Conservation (phyloP, 1,139 yeast genomes). For the Saccharomyces uvarum region DNA sequence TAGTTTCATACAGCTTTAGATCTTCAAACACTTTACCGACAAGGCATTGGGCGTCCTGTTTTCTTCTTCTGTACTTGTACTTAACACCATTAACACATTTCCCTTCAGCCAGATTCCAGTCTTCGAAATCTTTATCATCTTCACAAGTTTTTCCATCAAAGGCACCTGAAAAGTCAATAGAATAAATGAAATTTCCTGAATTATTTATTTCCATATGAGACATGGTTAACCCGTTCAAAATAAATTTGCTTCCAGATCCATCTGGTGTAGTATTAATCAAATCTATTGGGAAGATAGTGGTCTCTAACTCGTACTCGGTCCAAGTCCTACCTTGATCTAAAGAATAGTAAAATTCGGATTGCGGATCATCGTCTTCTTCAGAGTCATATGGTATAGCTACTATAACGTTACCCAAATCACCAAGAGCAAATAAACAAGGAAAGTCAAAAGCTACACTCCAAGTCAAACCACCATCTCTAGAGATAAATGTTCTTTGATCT, state of each 20-base stretch:
- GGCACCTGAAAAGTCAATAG: slow-evolving; percentile 58
- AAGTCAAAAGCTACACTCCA: slow-evolving; percentile 56
- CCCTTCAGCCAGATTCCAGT: slow-evolving; percentile 50
- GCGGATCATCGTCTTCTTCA: slow-evolving; percentile 25
- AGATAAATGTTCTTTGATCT: slow-evolving; percentile 1
- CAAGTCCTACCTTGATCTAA: slow-evolving; percentile 70
- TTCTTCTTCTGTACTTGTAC: slow-evolving; percentile 62
- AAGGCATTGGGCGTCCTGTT: slow-evolving; percentile 60
- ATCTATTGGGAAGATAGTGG: slow-evolving; percentile 25
- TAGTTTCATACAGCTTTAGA: slow-evolving; percentile 43
- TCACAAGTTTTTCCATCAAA: slow-evolving; percentile 46
- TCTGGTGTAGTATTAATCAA: slow-evolving; percentile 56
- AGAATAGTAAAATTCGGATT: slow-evolving; percentile 45
- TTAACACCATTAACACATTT: slow-evolving; percentile 68
- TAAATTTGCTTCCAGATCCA: slow-evolving; percentile 58
- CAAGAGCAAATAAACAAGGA: slow-evolving; percentile 56
- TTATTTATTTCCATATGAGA: no score
- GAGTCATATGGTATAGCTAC: slow-evolving; percentile 42
- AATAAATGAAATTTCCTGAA: slow-evolving; percentile 24
- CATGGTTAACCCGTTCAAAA: no score
- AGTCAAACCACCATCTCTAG: slow-evolving; percentile 28
- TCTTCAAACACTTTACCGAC: slow-evolving; percentile 56
- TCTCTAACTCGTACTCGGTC: slow-evolving; percentile 40
- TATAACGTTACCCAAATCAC: slow-evolving; percentile 74
- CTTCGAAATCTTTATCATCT: slow-evolving; percentile 52